Conservation (phyloP, 2,329 filamentous ascomycete species). For the Sclerotiophoma versabilis region DNA sequence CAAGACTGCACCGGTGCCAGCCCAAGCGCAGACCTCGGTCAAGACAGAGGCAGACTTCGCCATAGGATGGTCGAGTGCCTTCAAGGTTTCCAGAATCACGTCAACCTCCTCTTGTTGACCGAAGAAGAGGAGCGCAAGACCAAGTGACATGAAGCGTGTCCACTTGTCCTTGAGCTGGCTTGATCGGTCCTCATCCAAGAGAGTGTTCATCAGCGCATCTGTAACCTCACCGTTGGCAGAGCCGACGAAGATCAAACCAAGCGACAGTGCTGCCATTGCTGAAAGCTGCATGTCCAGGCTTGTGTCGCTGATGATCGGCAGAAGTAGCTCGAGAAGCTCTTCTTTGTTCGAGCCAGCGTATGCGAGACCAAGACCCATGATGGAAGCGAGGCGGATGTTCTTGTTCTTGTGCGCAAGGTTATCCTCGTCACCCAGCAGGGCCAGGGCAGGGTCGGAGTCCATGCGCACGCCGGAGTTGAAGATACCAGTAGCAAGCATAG, state of each 20-base stretch:
- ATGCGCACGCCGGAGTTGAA: constrained; percentile 91
- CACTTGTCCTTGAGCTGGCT: constrained; percentile 96
- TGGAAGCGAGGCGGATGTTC: constrained; percentile 79
- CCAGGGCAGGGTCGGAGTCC: constrained; percentile 89
- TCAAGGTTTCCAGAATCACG: constrained; percentile 93
- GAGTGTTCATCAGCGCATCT: constrained; percentile 87
- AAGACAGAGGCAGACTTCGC: constrained; percentile 94
- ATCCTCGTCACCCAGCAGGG: constrained; percentile 79
- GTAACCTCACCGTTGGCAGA: constrained; percentile 90
- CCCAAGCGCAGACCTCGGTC: constrained; percentile 97
- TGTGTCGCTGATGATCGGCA: constrained; percentile 87
- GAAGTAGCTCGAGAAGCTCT: constrained; percentile 81
- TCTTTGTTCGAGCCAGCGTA: constrained; percentile 95
- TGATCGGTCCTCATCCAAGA: constrained; percentile 92
- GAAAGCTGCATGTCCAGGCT: constrained; percentile 92
- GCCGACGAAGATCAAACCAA: constrained; percentile 91
- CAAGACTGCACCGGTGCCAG: constrained; percentile 92
- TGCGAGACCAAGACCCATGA: constrained; percentile 94
- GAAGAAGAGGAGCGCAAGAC: constrained; percentile 92
- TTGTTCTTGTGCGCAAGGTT: constrained; percentile 81
- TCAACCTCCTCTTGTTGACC: constrained; percentile 99
- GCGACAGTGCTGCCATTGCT: constrained; percentile 90
- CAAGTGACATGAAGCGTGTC: constrained; percentile 95
- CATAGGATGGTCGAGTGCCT: constrained; percentile 96
- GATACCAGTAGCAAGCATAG: constrained; percentile 91